Base-by-base conservation (phyloP, 2,329 filamentous ascomycete genomes). In the Colletotrichum paranaense region DNA sequence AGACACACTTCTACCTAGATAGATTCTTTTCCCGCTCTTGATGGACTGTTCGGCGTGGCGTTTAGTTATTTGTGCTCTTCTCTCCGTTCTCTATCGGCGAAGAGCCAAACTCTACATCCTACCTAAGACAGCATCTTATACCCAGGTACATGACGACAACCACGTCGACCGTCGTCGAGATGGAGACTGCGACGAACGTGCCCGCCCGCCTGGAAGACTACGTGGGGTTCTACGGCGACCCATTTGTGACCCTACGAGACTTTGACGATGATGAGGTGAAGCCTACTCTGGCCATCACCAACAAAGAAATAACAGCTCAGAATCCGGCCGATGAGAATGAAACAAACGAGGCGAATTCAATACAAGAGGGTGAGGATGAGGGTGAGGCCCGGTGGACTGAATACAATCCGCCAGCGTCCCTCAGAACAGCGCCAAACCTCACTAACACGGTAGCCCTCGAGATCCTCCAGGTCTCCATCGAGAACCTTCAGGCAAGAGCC, bases 401-500 rank as follows among this genome's bases (percentile, higher is more conserved):
- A 63, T 88, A 87, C 74, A 81, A 84, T 3, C 86, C 87, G 4
- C 88, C 88, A 0, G 75, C 78, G 12, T 83, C 82, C 0, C 78
- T 90, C 7, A 79, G 71, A 5, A 80, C 83, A 35, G 76, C 80
- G 0, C 81, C 83, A 19, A 82, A 83, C 49, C 76, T 82, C 65
- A 81, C 81, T 0, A 84, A 85, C 2, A 81, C 85, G 4, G 78
- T 85, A 8, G 78, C 89, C 1, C 75, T 80, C 4, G 80, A 83
- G 7, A 76, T 90, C 19, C 76, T 89, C 11, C 75, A 79, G 16
- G 77, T 82, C 1, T 88, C 88, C 2, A 82, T 90, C 22, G 82
- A 84, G 5, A 87, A 82, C 24, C 78, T 90, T 14, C 82, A 83
- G 74, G 74, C 77, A 4, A 82, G 84, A 32, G 82, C 84, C 69